A percentile compares a stretch with the other conserved stretches of the same genome.
Conservation (phyloP, 108 stramenopile species). For the Cyclostephanos invisitatus region DNA sequence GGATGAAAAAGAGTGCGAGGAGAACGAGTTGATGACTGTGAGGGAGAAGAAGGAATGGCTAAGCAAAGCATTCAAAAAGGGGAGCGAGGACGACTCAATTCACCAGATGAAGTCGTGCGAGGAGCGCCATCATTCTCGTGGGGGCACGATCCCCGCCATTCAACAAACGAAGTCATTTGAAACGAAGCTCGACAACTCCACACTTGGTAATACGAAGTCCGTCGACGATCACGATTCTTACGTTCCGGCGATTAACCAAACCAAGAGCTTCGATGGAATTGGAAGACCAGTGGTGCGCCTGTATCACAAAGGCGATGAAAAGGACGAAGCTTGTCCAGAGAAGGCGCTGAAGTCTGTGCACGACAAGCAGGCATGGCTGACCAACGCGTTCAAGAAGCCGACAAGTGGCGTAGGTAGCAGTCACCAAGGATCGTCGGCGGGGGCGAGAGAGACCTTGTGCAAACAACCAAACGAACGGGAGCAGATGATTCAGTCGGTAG, state of each 20-base stretch:
- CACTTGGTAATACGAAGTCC: conserved; percentile 7
- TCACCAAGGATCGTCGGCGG: not conserved
- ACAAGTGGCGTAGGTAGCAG: not conserved
- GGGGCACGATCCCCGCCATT: not conserved
- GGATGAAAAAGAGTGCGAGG: conserved; percentile 15
- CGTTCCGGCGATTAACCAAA: conserved; percentile 5
- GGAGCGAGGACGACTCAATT: not conserved
- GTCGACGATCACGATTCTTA: conserved; percentile 12
- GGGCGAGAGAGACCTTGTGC: not conserved
- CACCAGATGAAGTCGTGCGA: conserved; percentile 1
- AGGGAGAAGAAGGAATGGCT: conserved; percentile 51
- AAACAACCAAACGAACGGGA: not conserved
- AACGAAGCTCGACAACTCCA: not conserved
- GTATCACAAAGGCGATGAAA: conserved; percentile 16
- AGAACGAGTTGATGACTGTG: conserved; percentile 26
- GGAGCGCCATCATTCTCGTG: not conserved
- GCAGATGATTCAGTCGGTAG: not conserved
- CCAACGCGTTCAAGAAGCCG: conserved; percentile 63
- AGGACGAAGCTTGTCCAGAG: conserved; percentile 8
- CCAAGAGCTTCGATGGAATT: conserved; percentile 21
- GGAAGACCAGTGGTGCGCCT: conserved; percentile 18
- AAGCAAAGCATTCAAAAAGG: conserved; percentile 43
- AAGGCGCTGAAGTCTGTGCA: conserved; percentile 50
- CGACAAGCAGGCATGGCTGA: conserved; percentile 72
- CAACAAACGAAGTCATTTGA: conserved; percentile 23